Evolutionary conservation across 2,329 filamentous ascomycete species (phyloP), one percentile per base, ranked within the genome.

Genomic region (Elsinoe necatrix): DNA sequence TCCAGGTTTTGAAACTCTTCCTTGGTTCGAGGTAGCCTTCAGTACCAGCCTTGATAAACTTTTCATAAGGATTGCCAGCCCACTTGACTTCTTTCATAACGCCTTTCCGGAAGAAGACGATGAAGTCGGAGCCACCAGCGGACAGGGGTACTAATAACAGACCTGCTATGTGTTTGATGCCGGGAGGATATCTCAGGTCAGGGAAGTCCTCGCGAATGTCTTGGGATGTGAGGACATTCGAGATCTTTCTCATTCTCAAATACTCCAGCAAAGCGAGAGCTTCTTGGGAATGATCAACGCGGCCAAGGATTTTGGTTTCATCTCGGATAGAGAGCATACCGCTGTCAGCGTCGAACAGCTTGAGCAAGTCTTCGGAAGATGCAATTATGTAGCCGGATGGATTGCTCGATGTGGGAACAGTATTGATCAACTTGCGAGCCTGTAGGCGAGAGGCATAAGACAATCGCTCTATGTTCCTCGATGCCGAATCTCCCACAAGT

Each of bases 381-480:
- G 89, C 89, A 57, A 95, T 85, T 48, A 95, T 95, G 67, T 95
- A 95, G 0, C 89, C 89, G 0, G 89, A 89, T 0, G 89, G 89
- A 54, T 92, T 95, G 56, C 83, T 80, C 60, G 89, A 81, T 0
- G 87, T 89, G 0, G 90, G 86, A 0, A 86, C 82, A 0, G 88
- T 92, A 61, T 92, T 93, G 67, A 95, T 95, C 14, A 95, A 77
- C 66, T 95, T 95, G 21, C 90, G 81, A 4, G 89, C 89, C 63
- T 95, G 89, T 0, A 95, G 73, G 23, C 89, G 80, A 1, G 87
- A 91, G 2, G 89, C 87, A 66, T 95, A 95, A 0, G 89, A 95
- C 0, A 95, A 74, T 29, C 89, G 78, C 68, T 95, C 90, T 35
- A 95, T 92, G 62, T 93, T 95, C 48, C 88, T 78, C 0, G 88